Evolutionary conservation across 2,329 filamentous ascomycete species (phyloP), one percentile per base, ranked within the genome.

Genomic region (Xylaria sp.): DNA sequence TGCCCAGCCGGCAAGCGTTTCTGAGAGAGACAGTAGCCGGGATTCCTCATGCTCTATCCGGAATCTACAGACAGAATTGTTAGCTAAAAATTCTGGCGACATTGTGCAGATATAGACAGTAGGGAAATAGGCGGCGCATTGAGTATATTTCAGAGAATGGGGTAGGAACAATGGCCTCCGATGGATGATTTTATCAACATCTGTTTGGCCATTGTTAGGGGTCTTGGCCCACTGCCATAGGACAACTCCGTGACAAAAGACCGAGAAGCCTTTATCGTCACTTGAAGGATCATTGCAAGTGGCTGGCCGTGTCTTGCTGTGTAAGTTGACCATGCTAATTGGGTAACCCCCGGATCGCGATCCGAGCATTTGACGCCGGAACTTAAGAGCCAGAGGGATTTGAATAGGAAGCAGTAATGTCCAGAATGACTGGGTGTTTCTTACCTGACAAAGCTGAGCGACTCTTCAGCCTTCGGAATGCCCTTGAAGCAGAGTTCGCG

Each of bases 361-460:
- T 66, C 71, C 73, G 65, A 71, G 66, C 13, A 59, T 65, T 70
- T 59, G 73, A 69, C 61, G 51, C 34, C 13, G 46, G 58, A 63
- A 50, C 68, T 65, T 51, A 61, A 57, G 41, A 12, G 12, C 2
- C 28, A 28, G 25, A 25, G 51, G 12, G 52, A n/a, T 46, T 32
- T 10, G 46, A 61, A 69, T 55, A 41, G 41, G 65, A 52, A 67
- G 32, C 50, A 50, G 63, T 54, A 48, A 58, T 28, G 69, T 20
- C 20, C 4, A 66, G 59, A 56, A 62, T 34, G 39, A 68, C 15
- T 67, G 59, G 66, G 68, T 51, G 57, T 54, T 67, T 34, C 90
- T 84, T 81, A 94, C 91, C 90, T 87, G 39, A 94, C 80, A 77
- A 94, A 94, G 75, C 89, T 92, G 73, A 94, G 83, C 73, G 91